phyloP scores from a whole-genome alignment of 768 basidiomycete genomes.

The Kondoa malvinella region DNA sequence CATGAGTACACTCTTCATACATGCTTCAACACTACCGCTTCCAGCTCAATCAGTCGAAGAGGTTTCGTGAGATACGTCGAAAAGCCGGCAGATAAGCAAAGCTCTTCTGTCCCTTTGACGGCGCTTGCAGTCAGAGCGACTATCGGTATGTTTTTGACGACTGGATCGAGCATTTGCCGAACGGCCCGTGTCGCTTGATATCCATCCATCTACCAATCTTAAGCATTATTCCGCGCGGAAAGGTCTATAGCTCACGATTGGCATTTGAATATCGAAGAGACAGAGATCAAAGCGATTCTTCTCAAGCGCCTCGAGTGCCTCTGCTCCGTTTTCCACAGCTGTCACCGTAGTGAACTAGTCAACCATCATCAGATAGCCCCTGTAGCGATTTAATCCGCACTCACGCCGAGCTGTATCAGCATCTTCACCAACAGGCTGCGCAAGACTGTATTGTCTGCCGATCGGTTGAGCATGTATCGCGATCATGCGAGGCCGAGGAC shows the following conservation, averaged over 20 bases:
- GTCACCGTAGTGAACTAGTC: background rate
- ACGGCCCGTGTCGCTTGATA: constrained; percentile 12
- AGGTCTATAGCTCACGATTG: constrained; percentile 8
- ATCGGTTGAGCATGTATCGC: background rate
- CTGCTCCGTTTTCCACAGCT: constrained; percentile 5
- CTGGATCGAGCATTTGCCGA: background rate
- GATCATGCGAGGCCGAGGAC: background rate
- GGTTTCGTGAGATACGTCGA: constrained; percentile 26
- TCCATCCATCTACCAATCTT: constrained; percentile 12
- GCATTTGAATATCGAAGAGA: background rate
- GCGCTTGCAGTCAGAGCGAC: constrained; percentile 93
- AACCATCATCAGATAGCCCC: background rate
- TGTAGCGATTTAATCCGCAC: background rate
- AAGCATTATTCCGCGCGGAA: background rate
- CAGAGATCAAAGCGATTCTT: background rate
- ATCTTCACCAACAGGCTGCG: background rate
- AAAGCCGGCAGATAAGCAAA: constrained; percentile 58
- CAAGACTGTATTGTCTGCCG: background rate
- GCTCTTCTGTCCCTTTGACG: constrained; percentile 69
- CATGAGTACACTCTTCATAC: background rate
- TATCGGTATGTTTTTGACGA: constrained; percentile 70
- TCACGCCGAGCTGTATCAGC: background rate
- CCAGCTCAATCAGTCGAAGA: constrained; percentile 13
- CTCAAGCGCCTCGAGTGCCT: constrained; percentile 3
- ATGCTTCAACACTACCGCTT: background rate